Evolutionary conservation across 257 asterid species (phyloP).

Genomic region (Dorcoceras hygrometricum): DNA sequence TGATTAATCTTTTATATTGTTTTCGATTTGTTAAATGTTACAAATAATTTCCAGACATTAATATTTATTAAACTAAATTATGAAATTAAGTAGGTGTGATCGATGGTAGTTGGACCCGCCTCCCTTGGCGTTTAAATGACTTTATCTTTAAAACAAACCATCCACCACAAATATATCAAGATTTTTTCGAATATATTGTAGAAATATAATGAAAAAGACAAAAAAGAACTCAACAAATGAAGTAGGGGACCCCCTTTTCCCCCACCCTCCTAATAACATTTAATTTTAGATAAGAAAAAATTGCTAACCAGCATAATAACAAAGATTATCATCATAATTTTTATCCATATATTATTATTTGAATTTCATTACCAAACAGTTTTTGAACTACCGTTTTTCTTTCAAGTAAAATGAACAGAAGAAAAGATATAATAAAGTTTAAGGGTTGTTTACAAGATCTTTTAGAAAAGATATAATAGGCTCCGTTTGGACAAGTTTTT

Average conservation of each 20-base stretch:
- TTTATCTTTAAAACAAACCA: conserved; percentile 66
- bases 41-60: too few relatives aligned
- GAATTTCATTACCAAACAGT: too few relatives aligned
- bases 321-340: conserved; percentile 21
- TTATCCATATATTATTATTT: neutral
- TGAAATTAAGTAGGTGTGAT: conserved; percentile 51
- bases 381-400: too few relatives aligned
- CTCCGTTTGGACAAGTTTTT: too few relatives aligned
- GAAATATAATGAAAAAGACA: conserved; percentile 32
- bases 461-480: too few relatives aligned
- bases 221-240: conserved; percentile 67
- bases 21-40: too few relatives aligned
- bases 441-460: too few relatives aligned
- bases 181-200: conserved; percentile 20
- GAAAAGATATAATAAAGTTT: too few relatives aligned
- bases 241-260: conserved; percentile 37
- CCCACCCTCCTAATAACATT: conserved; percentile 22
- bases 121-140: conserved; percentile 60
- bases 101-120: conserved; percentile 68
- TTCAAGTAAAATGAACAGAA: too few relatives aligned
- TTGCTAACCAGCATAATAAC: too few relatives aligned
- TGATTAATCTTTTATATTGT: too few relatives aligned
- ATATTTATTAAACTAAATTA: neutral
- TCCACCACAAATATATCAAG: conserved; percentile 61
- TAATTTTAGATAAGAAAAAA: conserved; percentile 6